Conservation (phyloP, 2,329 filamentous ascomycete species). For the Pseudogymnoascus sp. region DNA sequence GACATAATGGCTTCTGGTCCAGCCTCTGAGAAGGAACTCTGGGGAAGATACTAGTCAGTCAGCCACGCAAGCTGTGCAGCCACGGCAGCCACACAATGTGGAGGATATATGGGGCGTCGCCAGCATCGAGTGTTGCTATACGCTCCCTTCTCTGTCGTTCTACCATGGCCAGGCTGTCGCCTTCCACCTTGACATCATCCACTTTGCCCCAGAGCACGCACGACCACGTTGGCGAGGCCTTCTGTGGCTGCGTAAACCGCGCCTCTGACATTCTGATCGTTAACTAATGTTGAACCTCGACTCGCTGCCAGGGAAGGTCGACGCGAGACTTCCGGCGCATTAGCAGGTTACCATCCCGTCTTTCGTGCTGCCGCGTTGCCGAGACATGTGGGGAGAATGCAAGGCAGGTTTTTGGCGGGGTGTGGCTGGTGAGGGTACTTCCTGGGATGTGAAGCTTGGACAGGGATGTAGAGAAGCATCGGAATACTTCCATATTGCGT, state of each 20-base stretch:
- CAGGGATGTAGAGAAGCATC: not conserved
- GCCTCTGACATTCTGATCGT: not conserved
- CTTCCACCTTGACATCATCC: not conserved
- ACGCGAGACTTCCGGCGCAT: not conserved
- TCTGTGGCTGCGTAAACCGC: not conserved
- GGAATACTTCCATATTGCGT: not conserved
- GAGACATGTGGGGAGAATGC: not conserved
- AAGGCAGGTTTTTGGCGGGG: not conserved
- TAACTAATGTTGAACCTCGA: not conserved
- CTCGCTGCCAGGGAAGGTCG: not conserved
- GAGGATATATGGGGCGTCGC: not conserved
- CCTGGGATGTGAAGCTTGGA: not conserved
- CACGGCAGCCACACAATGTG: not conserved
- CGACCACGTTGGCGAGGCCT: not conserved
- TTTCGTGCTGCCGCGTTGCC: conserved; percentile 1
- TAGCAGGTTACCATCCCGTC: conserved; percentile 1
- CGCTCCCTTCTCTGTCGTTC: not conserved
- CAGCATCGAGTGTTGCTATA: not conserved
- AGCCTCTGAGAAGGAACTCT: not conserved
- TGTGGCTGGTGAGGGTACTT: not conserved
- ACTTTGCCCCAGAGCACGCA: not conserved
- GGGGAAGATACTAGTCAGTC: not conserved
- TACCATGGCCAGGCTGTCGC: not conserved
- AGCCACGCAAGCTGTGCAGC: not conserved
- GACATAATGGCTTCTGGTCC: not conserved